Evolutionary conservation across 2,329 filamentous ascomycete species (phyloP), one percentile per base, ranked within the genome.

Genomic region (Neonectria sp.): DNA sequence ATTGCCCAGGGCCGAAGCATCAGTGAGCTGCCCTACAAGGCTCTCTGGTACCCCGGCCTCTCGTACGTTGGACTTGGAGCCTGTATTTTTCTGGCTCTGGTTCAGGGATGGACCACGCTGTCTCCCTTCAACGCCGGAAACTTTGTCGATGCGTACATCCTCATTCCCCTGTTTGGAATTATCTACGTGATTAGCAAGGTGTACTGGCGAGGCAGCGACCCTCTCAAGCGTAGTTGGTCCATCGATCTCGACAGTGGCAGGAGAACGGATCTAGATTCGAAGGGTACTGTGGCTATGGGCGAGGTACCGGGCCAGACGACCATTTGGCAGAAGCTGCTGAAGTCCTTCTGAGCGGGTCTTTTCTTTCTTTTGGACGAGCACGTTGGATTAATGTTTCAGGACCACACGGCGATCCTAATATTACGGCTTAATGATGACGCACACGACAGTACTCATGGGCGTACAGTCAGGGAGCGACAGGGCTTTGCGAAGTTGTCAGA

Each of bases 71-170:
- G 88, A 0, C 78, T 91, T 8, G 80, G 71, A 0, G 85, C 88
- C 37, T 91, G 90, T 65, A 70, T 88, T 3, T 90, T 91, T 71
- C 78, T 91, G 27, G 87, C 89, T 0, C 76, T 91, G 0, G 82
- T 91, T 2, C 88, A 91, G 74, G 89, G 89, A 4, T 91, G 89
- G 88, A 86, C 87, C 5, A 89, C 85, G 0, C 79, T 91, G 5
- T 83, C 85, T 3, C 89, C 89, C 0, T 91, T 90, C 68, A 77
- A 86, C 45, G 86, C 85, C 0, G 87, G 85, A 5, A 80, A 83
- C n/a, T 91, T 91, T 71, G 88, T 91, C 12, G 88, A 90, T 71
- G 88, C 89, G 0, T 91, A 91, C 71, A 88, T 91, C 61, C 77
- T 91, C 27, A 75, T 91, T 33, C 88, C 88, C 2, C 78, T 91